Conservation (phyloP, 805 yeast genomes). For the Ascoidea tarda region DNA sequence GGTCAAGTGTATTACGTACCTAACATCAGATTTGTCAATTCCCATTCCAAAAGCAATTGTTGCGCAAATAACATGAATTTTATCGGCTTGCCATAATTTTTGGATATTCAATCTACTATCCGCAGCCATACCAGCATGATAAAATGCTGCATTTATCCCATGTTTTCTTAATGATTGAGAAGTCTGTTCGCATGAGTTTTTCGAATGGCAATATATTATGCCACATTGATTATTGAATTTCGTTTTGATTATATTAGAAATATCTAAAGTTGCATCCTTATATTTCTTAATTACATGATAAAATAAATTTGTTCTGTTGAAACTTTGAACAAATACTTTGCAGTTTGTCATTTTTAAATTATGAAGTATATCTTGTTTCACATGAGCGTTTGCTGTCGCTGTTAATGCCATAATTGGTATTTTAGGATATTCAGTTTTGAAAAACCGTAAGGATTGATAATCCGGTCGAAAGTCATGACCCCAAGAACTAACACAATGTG, state of each 20-base stretch:
- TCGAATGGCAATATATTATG: conserved; percentile 87
- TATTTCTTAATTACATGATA: conserved; percentile 67
- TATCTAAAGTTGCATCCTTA: conserved; percentile 37
- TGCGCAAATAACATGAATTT: conserved; percentile 76
- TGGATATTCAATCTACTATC: conserved; percentile 66
- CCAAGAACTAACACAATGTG: conserved; percentile 98
- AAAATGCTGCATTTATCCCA: conserved; percentile 61
- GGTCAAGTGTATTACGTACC: conserved; percentile 81
- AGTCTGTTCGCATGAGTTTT: conserved; percentile 75
- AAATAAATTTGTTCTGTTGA: conserved; percentile 74
- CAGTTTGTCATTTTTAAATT: conserved; percentile 54
- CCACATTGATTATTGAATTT: conserved; percentile 55
- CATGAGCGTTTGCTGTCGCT: conserved; percentile 92
- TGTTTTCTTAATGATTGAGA: conserved; percentile 39
- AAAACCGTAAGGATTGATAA: conserved; percentile 64
- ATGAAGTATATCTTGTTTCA: conserved; percentile 70
- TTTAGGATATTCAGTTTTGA: conserved; percentile 59
- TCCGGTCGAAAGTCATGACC: conserved; percentile 98
- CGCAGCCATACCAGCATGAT: conserved; percentile 91
- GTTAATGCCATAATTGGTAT: conserved; percentile 93
- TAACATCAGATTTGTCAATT: conserved; percentile 89
- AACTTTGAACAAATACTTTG: conserved; percentile 70
- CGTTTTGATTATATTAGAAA: conserved; percentile 36
- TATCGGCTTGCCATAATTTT: conserved; percentile 63
- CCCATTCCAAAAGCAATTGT: conserved; percentile 99